Evolutionary conservation across 2,329 filamentous ascomycete species (phyloP).

Genomic region (Phialemoniopsis sp.): DNA sequence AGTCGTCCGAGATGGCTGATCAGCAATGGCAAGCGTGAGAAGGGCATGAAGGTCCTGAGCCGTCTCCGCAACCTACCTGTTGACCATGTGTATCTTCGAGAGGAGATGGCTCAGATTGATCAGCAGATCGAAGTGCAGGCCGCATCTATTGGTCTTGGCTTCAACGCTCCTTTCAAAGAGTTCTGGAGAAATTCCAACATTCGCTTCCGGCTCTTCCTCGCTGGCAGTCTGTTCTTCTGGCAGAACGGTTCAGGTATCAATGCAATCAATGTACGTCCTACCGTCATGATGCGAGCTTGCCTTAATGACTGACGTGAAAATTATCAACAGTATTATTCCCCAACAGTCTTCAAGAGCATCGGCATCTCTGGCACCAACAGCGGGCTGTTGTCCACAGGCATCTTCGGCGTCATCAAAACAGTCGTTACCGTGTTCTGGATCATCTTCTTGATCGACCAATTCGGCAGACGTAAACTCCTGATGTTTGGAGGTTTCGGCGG

Average conservation of each 20-base stretch:
- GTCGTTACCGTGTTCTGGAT: constrained; percentile 64
- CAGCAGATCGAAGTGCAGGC: too few species aligned
- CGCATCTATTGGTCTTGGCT: too few species aligned
- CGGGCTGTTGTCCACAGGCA: constrained; percentile 57
- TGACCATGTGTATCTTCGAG: too few species aligned
- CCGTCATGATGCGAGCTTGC: too few species aligned
- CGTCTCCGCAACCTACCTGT: too few species aligned
- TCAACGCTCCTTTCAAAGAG: too few species aligned
- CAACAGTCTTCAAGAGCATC: constrained; percentile 58
- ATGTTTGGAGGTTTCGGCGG: constrained; percentile 57
- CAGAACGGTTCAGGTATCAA: constrained; percentile 76
- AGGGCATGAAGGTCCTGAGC: too few species aligned
- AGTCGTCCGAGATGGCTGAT: too few species aligned
- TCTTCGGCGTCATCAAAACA: constrained; percentile 74
- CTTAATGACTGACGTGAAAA: constrained; percentile 46
- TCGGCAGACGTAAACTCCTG: constrained; percentile 52
- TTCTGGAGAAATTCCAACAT: constrained; percentile 31
- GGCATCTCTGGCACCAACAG: constrained; percentile 38
- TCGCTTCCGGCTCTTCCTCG: constrained; percentile 68
- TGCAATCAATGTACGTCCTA: constrained; percentile 63
- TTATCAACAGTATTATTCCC: constrained; percentile 62
- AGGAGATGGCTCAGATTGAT: too few species aligned
- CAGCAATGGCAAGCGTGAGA: too few species aligned
- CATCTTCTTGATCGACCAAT: constrained; percentile 60
- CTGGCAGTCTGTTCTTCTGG: constrained; percentile 70